These are phyloP conservation scores for Podospora appendiculata DNA, from an alignment of 495 filamentous ascomycete genomes.

Conservation along the genomic window DNA sequence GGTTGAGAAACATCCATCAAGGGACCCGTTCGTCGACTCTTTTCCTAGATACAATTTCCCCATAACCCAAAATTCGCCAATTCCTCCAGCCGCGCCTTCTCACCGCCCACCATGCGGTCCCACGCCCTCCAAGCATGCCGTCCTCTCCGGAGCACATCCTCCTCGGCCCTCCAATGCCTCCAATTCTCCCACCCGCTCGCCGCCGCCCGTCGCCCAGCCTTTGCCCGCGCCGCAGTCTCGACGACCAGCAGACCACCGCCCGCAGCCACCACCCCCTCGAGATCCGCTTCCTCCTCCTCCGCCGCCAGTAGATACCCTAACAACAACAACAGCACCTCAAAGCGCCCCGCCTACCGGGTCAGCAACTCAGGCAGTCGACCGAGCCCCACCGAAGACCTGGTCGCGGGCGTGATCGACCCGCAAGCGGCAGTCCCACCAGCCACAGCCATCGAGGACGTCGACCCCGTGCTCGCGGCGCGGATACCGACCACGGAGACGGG, in stretches of 20 bases:
- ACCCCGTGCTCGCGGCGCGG: constrained; percentile 11
- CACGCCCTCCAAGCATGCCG: constrained; percentile 16
- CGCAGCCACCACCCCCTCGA: constrained; percentile 6
- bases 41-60: not conserved
- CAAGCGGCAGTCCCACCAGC: constrained; percentile 24
- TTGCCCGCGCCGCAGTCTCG: not conserved
- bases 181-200: not conserved
- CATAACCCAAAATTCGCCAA: not conserved
- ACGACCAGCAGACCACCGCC: not conserved
- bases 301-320: constrained; percentile 1
- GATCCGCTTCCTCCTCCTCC: not conserved
- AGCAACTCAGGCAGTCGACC: not conserved
- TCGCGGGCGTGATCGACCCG: constrained; percentile 11
- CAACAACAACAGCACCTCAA: not conserved
- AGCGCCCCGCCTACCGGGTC: not conserved
- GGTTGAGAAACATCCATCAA: not conserved
- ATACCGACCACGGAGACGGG: constrained; percentile 10
- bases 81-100: not conserved
- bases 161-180: constrained; percentile 4
- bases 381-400: not conserved
- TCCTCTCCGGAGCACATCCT: constrained; percentile 6
- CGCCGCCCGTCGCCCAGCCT: not conserved
- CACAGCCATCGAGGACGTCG: constrained; percentile 23
- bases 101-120: constrained; percentile 15
- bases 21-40: too few relatives aligned